Evolutionary conservation across 108 stramenopile species (phyloP).

Genomic region (Discostella pseudostelligera): DNA sequence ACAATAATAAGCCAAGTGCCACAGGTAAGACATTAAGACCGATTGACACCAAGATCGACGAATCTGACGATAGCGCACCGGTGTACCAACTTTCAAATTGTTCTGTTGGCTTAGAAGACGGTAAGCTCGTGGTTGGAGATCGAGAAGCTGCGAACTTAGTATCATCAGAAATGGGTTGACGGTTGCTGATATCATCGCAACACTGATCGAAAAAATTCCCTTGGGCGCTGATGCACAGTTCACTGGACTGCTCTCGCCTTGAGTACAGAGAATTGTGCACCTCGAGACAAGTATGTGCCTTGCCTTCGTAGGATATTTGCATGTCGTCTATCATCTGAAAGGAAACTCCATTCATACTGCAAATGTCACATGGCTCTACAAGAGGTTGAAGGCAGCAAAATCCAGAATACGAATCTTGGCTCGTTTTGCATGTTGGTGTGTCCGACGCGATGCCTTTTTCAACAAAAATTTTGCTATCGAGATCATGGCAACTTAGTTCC

Average conservation of each 20-base stretch:
- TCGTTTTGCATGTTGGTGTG: slow-evolving; percentile 25
- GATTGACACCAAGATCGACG: background rate
- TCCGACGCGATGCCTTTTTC: slow-evolving; percentile 15
- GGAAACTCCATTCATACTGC: slow-evolving; percentile 12
- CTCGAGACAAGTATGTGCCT: slow-evolving; percentile 14
- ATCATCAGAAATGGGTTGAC: background rate
- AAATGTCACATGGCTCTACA: slow-evolving; percentile 33
- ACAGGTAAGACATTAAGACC: background rate
- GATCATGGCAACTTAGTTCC: slow-evolving; percentile 27
- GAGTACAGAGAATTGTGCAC: slow-evolving; percentile 28
- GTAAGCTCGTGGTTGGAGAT: background rate
- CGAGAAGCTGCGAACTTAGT: background rate
- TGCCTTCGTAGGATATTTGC: slow-evolving; percentile 16
- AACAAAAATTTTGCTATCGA: slow-evolving; percentile 23
- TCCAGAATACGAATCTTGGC: slow-evolving; percentile 21
- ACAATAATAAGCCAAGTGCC: background rate
- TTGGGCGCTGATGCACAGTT: slow-evolving; percentile 26
- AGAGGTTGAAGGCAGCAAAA: slow-evolving; percentile 31
- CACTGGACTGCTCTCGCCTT: slow-evolving; percentile 20
- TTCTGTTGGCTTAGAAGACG: background rate
- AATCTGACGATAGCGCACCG: background rate
- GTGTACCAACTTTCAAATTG: slow-evolving; percentile 1
- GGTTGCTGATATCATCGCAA: slow-evolving; percentile 16
- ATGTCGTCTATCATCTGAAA: slow-evolving; percentile 22
- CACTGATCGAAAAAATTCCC: slow-evolving; percentile 23